Evolutionary conservation across 768 basidiomycete genomes (phyloP), one percentile per base, ranked within the genome.

Genomic region (Leucocoprinus leucothites): DNA sequence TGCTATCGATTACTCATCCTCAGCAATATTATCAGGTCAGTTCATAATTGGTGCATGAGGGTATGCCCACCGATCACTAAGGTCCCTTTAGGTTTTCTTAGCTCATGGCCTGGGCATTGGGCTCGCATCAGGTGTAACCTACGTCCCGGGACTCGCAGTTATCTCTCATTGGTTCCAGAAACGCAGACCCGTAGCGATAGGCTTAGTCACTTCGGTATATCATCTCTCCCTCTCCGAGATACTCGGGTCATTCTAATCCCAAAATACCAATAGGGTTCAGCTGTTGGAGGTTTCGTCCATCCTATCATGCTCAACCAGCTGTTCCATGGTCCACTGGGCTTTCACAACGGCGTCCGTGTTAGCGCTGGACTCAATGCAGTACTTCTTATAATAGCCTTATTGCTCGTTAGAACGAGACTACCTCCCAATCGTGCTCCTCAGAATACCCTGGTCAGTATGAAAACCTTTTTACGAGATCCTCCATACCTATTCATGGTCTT

Each of bases 271-370:
- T 34, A 77, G 74, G 75, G 76, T 5, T 74, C 82, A n/a, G 82
- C 79, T 16, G 63, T 84, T 13, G 86, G 86, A 2, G 84, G 82
- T 9, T 73, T 81, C 21, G 61, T 87, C 8, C 82, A 85, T 55
- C 82, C 84, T 2, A 83, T 86, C 60, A 76, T 86, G 71, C 69
- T 89, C 19, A 87, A 88, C 62, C 71, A 76, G 36, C 66, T 74
- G 56, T 76, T 79, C 55, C 67, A 78, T 53, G 74, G 76, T 3
- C 60, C 59, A 2, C 69, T 77, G 14, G 82, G 85, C 2, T 71
- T 84, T 76, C 82, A 69, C n/a, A 70, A 72, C 28, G 78, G 78
- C 26, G 78, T 79, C n/a, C 74, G 75, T 16, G 74, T 71, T 19
- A 81, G 77, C 46, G 79, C 79, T 13, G 77, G 67, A 6, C 58